These are phyloP conservation scores for Clathrus columnatus DNA, from an alignment of 768 basidiomycete species.

Conservation along the genomic window DNA sequence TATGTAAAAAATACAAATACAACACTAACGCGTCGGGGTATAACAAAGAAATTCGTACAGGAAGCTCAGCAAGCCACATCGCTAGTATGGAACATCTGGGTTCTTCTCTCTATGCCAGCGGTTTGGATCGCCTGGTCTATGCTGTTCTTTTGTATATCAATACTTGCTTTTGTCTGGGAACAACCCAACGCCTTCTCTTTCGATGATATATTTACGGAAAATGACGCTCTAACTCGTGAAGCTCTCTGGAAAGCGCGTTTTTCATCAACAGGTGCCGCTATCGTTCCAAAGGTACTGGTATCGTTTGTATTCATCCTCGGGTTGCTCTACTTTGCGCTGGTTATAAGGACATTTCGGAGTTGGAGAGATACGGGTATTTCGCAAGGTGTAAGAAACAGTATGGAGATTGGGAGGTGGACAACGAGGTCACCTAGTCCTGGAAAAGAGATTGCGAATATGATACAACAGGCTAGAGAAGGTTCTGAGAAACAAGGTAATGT, in stretches of 20 bases:
- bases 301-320: conserved; percentile 12
- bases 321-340: conserved; percentile 11
- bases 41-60: conserved; percentile 23
- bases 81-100: conserved; percentile 61
- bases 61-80: conserved; percentile 46
- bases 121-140: conserved; percentile 63
- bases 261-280: conserved; percentile 13
- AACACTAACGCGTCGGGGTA: not conserved
- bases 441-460: not conserved
- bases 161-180: conserved; percentile 13
- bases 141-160: conserved; percentile 11
- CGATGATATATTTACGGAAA: too few relatives aligned
- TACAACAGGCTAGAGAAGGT: not conserved
- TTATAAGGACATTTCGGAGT: conserved; percentile 11
- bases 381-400: conserved; percentile 4
- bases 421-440: conserved; percentile 1
- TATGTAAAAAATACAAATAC: not conserved
- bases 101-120: conserved; percentile 55
- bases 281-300: conserved; percentile 7
- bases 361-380: conserved; percentile 10
- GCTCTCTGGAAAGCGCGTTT: conserved; percentile 21
- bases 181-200: conserved; percentile 10
- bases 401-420: conserved; percentile 10
- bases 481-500: too few relatives aligned
- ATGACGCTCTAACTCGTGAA: too few relatives aligned